Evolutionary conservation across 495 filamentous ascomycete species (phyloP), one percentile per base, ranked within the genome.

Genomic region (Lasiosphaeria ovina): DNA sequence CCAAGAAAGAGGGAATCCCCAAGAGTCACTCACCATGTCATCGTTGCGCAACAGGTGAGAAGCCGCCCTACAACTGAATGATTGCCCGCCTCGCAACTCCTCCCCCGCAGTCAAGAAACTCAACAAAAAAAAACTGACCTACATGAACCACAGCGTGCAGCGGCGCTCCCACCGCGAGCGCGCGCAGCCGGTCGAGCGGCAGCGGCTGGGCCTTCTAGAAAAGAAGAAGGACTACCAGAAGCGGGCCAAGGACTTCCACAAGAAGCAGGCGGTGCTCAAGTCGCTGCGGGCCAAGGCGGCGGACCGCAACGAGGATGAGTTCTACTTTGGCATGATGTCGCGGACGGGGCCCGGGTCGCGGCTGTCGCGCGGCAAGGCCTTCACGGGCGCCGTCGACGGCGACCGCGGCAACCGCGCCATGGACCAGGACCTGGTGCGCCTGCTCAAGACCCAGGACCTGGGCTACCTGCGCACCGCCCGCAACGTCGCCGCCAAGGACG

Each of bases 401-500:
- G 85, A 88, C 62, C 80, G 86, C 16, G 88, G 89, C 6, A 81
- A 82, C 63, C 80, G 79, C 57, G 72, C 82, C 44, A 73, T 85
- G 57, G 81, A 85, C 63, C 71, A 84, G 38, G 90, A 95, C 58
- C 85, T 87, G 16, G 89, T 94, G 32, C 87, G 91, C 69, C 73
- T 97, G 66, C 84, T 96, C 62, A 98, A 98, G 84, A 98, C 95
- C 49, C 95, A 98, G 77, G 94, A 98, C 77, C 79, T 89, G 36
- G 93, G 89, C 7, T 98, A 98, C 69, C 68, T 98, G 33, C 79
- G 91, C 66, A 92, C 79, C 51, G 76, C 76, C 72, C 72, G 81
- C n/a, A 82, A 78, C 63, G 73, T 79, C 53, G 76, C 78, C n/a
- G 64, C 65, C 58, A 78, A 76, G 64, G 77, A 81, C 48, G 70